Percentiles rank a stretch among this genome's conserved stretches.
phyloP scores from a whole-genome alignment of 2,329 filamentous ascomycete species.

The Exophiala sp. region DNA sequence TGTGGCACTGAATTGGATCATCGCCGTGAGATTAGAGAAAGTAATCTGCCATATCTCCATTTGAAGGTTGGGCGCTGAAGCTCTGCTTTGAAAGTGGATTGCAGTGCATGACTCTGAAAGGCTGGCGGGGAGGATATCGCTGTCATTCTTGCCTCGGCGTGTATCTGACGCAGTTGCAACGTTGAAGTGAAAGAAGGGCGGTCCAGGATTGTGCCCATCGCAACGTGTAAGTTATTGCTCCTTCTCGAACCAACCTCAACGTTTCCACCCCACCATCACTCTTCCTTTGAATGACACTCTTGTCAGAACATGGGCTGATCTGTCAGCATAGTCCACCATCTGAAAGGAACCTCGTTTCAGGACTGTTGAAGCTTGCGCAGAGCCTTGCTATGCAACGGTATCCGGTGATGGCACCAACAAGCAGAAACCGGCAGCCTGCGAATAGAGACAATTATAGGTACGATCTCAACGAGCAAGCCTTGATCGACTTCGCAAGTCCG shows the following conservation, averaged over 20 bases:
- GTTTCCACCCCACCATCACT: not conserved
- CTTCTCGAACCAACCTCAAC: not conserved
- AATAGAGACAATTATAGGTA: constrained; percentile 1
- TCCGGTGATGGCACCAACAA: not conserved
- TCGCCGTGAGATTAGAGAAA: not conserved
- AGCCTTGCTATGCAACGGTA: not conserved
- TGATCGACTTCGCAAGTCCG: constrained; percentile 10
- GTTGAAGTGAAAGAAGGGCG: not conserved
- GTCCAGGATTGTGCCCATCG: no score
- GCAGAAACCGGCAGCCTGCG: not conserved
- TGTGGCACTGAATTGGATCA: no score
- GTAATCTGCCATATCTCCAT: no score
- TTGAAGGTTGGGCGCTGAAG: no score
- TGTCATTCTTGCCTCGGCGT: no score
- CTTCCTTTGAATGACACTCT: not conserved
- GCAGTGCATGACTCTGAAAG: no score
- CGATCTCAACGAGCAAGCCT: not conserved
- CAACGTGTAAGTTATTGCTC: no score
- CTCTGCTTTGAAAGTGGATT: no score
- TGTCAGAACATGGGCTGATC: not conserved
- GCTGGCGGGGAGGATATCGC: no score
- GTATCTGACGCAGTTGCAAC: not conserved
- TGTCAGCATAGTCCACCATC: not conserved
- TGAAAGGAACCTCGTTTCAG: not conserved
- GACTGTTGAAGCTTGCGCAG: not conserved